These are phyloP conservation scores for Eucalyptus regnans DNA, from an alignment of 345 rosid species.

Conservation along the genomic window DNA sequence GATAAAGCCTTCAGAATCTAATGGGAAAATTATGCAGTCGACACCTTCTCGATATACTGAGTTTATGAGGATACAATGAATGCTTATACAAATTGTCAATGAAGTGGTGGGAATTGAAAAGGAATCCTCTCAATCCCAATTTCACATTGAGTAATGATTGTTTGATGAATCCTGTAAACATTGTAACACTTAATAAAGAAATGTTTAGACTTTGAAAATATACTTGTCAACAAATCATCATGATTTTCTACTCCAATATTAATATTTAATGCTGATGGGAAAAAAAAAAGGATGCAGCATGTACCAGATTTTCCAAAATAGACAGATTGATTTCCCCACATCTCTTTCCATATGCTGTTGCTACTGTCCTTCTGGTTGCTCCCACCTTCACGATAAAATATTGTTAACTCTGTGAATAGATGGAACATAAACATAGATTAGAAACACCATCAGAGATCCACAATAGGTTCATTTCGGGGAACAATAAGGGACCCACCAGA, in stretches of 20 bases:
- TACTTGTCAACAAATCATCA: not conserved
- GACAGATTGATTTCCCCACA: slow-evolving; percentile 73
- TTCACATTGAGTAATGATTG: not conserved
- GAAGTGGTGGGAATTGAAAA: not conserved
- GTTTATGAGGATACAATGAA: not conserved
- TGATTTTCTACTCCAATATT: not conserved
- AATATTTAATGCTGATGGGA: not conserved
- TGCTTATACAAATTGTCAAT: not conserved
- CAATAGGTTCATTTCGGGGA: not conserved
- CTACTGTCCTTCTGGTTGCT: slow-evolving; percentile 72
- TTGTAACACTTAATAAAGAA: not conserved
- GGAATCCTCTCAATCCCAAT: not conserved
- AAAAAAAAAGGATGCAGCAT: not conserved
- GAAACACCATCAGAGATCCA: not conserved
- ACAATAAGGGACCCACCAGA: not conserved
- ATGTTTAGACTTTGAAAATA: not conserved
- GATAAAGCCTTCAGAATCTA: not conserved
- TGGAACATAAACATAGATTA: not conserved
- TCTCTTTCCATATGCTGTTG: slow-evolving; percentile 72
- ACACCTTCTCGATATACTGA: not conserved
- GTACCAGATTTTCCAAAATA: slow-evolving; percentile 68
- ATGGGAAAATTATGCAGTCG: not conserved
- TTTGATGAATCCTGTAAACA: not conserved
- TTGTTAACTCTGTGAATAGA: not conserved
- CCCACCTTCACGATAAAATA: slow-evolving; percentile 53